A percentile compares a stretch with the other conserved stretches of the same genome.
Conservation (phyloP, 2,329 filamentous ascomycete species). For the Diaporthe sp. region DNA sequence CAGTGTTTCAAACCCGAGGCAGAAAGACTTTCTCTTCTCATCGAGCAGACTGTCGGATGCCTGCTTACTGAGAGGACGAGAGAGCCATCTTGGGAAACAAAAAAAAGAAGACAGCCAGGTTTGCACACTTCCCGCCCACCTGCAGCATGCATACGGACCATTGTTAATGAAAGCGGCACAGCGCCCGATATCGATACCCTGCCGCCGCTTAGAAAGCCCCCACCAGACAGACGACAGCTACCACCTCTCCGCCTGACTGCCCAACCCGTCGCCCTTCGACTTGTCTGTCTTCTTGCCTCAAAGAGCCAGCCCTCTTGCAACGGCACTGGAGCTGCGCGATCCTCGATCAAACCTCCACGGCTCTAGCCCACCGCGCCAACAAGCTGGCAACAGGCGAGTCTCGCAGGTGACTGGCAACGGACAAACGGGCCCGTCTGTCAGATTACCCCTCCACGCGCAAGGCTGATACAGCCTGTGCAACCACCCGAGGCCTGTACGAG, state of each 20-base stretch:
- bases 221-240: constrained; percentile 24
- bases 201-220: constrained; percentile 23
- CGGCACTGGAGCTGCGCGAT: constrained; percentile 5
- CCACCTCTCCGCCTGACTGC: constrained; percentile 15
- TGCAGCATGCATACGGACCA: neutral
- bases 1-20: constrained; percentile 26
- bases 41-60: neutral
- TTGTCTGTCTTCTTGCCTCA: neutral
- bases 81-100: neutral
- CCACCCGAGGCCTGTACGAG: constrained; percentile 2
- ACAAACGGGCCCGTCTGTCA: neutral
- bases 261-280: neutral
- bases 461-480: constrained; percentile 27
- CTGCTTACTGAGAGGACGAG: neutral
- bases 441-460: constrained; percentile 29
- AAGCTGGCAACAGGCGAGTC: constrained; percentile 3
- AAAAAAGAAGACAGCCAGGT: constrained; percentile 1
- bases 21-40: neutral
- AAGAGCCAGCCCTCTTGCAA: neutral
- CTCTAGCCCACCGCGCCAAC: neutral
- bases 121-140: neutral
- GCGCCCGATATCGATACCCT: constrained; percentile 26
- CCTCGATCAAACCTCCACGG: neutral
- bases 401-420: constrained; percentile 5
- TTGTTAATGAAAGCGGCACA: constrained; percentile 26